A percentile compares a stretch with the other conserved stretches of the same genome.
These are phyloP conservation scores for Psilocybe mexicana DNA, from an alignment of 1,284 basidiomycete species.

Conservation along the genomic window DNA sequence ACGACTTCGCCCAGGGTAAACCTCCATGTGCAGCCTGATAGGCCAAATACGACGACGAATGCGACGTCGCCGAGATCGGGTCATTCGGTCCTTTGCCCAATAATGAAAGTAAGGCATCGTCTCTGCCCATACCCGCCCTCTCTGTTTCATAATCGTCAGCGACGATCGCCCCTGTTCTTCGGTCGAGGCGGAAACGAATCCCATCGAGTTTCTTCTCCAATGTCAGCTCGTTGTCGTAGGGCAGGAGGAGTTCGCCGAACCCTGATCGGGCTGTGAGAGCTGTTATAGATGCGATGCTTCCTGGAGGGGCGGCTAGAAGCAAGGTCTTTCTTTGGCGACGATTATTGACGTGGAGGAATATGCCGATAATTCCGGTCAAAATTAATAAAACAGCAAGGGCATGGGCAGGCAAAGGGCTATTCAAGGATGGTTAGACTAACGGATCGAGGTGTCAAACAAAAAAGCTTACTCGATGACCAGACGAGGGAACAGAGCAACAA, in stretches of 20 bases:
- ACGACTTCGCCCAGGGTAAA: conserved; percentile 27
- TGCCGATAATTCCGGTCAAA: conserved; percentile 43
- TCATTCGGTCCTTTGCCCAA: conserved; percentile 25
- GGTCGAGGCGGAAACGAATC: conserved; percentile 58
- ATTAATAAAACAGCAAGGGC: conserved; percentile 49
- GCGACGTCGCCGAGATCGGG: background rate
- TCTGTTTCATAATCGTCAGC: conserved; percentile 43
- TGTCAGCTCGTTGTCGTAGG: conserved; percentile 50
- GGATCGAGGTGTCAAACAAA: background rate
- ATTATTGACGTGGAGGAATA: conserved; percentile 49
- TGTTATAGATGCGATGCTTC: conserved; percentile 56
- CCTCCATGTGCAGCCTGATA: conserved; percentile 22
- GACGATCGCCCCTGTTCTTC: conserved; percentile 60
- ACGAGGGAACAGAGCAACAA: conserved; percentile 44
- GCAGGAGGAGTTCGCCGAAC: conserved; percentile 60
- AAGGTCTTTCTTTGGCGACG: conserved; percentile 46
- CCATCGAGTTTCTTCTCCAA: conserved; percentile 51
- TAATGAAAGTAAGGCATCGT: conserved; percentile 43
- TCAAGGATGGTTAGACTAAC: background rate
- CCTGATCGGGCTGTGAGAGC: conserved; percentile 62
- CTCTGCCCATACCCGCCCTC: conserved; percentile 25
- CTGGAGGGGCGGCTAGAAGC: conserved; percentile 56
- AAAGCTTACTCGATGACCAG: conserved; percentile 55
- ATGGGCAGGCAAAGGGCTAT: conserved; percentile 51
- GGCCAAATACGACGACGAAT: conserved; percentile 4